Evolutionary conservation across 1,284 basidiomycete genomes (phyloP), one percentile per base, ranked within the genome.

Genomic region (Paramarasmius palmivorus): DNA sequence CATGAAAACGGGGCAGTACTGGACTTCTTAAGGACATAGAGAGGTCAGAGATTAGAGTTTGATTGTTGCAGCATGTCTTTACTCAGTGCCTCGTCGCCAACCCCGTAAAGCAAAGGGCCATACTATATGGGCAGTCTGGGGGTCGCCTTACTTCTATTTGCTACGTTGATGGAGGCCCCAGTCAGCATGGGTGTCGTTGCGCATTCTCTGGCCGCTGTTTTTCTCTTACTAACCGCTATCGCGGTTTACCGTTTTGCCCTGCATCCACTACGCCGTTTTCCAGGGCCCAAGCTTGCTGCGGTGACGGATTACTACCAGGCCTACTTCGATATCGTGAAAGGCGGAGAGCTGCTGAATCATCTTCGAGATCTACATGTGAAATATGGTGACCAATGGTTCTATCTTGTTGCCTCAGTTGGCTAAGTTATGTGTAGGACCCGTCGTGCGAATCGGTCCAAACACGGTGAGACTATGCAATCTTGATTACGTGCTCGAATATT

Each of bases 251-350:
- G 61, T 37, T 15, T 60, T 17, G 58, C 57, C 34, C 56, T 61
- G 22, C 63, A 65, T 51, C 61, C 56, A 45, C 59, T 67, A 37
- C 49, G 53, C 35, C 44, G 29, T 4, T 63, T 63, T 46, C 63
- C 63, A 46, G 65, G 65, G 14, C 64, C 63, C 2, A 51, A 47
- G 15, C 45, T 65, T 7, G 65, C 65, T 25, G 63, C 62, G 2
- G 29, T 61, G 4, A 64, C 63, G 4, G 26, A 57, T 4, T 56
- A 56, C n/a, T 65, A 66, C 32, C 54, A 61, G 26, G 54, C 32
- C 12, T 64, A 65, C 41, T 64, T 61, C 41, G 62, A 65, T 32
- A 50, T 64, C n/a, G 51, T 60, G 15, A 37, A 49, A 45, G 52
- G 57, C 39, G 63, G 64, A 23, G 60, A 60, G 26, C 54, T 63